phyloP scores from a whole-genome alignment of 257 asterid genomes.

The Nemophila menziesii region DNA sequence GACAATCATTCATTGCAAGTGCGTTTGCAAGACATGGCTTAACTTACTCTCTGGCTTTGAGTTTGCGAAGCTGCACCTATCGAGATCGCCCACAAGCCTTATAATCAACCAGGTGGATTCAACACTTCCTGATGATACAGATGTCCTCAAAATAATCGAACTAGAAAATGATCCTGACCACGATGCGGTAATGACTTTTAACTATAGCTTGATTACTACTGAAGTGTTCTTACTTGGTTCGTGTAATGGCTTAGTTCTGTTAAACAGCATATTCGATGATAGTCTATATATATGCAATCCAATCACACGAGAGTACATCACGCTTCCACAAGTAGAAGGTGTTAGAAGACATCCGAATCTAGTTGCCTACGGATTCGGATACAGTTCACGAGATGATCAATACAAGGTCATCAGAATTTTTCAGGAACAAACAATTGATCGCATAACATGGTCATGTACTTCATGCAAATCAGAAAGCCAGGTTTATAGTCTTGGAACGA shows the following conservation, averaged over 20 bases:
- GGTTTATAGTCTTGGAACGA: constrained; percentile 34
- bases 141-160: constrained; percentile 7
- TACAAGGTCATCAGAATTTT: constrained; percentile 37
- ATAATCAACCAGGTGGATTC: background rate
- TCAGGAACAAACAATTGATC: constrained; percentile 22
- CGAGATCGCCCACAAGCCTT: constrained; percentile 17
- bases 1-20: constrained; percentile 11
- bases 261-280: background rate
- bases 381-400: constrained; percentile 11
- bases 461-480: constrained; percentile 22
- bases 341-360: constrained; percentile 1
- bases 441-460: constrained; percentile 9
- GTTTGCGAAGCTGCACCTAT: constrained; percentile 15
- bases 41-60: constrained; percentile 9
- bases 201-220: background rate
- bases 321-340: constrained; percentile 13
- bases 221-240: constrained; percentile 15
- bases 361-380: constrained; percentile 31
- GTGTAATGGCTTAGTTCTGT: constrained; percentile 17
- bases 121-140: background rate
- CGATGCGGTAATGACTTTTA: constrained; percentile 2
- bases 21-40: constrained; percentile 27
- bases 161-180: constrained; percentile 15
- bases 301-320: constrained; percentile 18
- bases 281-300: constrained; percentile 29